Evolutionary conservation across 1,139 yeast species (phyloP), one percentile per base, ranked within the genome.

Genomic region (Candida sojae): DNA sequence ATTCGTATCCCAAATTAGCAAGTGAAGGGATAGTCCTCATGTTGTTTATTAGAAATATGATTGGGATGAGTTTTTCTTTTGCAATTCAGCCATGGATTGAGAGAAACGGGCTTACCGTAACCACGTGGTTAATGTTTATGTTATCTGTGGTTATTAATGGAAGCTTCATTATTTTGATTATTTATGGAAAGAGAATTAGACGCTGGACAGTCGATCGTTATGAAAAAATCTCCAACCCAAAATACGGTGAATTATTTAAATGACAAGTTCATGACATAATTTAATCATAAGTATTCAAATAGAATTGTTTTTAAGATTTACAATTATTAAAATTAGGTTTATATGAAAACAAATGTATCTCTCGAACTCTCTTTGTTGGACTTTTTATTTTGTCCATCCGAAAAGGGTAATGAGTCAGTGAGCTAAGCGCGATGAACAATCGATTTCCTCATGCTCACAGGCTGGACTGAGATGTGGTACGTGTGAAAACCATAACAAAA

Each of bases 1-100:
- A 83, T 53, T 71, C 80, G 48, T 82, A 82, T 56, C 83, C 82
- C 28, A 74, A 75, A 35, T 68, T 83, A 64, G 81, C 80, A 25
- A 71, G 80, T 45, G 82, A 79, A 53, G 79, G 77, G 5, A 71
- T 82, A 66, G 84, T 79, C 10, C 68, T 75, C 42, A 71, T 76
- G 66, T 60, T 75, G 44, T 73, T 77, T 47, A 54, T 73, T 25
- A 67, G 80, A 61, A 77, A 77, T 57, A 60, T 73, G 68, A 73
- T 76, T 49, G 80, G 80, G 4, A 69, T 68, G 64, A 74, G 68
- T 1, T 77, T 76, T 52, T 72, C 78, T 0, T 74, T 74, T 56
- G 78, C 74, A 1, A 66, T 77, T 54, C 72, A 67, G 51, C 75
- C 76, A 11, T 77, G 82, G 81, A 57, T 76, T 26, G 68, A 67